Conservation (phyloP, 768 basidiomycete genomes). For the Boletellus emodensis region DNA sequence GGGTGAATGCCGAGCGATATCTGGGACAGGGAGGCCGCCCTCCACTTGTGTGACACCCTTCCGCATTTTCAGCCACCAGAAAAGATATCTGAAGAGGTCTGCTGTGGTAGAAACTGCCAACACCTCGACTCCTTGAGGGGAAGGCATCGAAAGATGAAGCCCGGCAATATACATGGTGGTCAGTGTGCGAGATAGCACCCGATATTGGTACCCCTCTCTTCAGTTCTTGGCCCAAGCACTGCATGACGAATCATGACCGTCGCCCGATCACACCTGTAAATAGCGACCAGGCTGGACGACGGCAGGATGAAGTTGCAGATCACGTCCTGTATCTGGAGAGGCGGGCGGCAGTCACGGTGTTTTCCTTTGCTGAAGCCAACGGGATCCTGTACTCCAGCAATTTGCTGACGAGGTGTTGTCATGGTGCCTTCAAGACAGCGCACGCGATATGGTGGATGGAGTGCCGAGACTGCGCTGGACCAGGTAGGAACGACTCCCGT, state of each 20-base stretch:
- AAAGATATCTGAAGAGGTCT: constrained; percentile 19
- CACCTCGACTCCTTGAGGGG: constrained; percentile 20
- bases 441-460: too few relatives aligned
- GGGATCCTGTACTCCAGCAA: too few relatives aligned
- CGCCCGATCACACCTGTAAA: too few relatives aligned
- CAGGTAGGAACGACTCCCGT: too few relatives aligned
- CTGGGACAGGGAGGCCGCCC: constrained; percentile 17
- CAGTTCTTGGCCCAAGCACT: constrained; percentile 3
- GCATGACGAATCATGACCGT: constrained; percentile 16
- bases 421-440: too few relatives aligned
- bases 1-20: constrained; percentile 12
- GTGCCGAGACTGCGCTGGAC: too few relatives aligned
- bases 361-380: too few relatives aligned
- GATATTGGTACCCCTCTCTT: constrained; percentile 13
- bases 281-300: too few relatives aligned
- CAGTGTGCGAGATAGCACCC: constrained; percentile 7
- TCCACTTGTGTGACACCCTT: constrained; percentile 7
- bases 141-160: constrained; percentile 10
- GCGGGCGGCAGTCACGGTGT: too few relatives aligned
- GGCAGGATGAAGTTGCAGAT: too few relatives aligned
- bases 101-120: constrained; percentile 24
- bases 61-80: constrained; percentile 5
- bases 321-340: too few relatives aligned
- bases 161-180: constrained; percentile 30
- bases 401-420: too few relatives aligned